Conservation (phyloP, 148 eudicot species). For the Fagopyrum esculentum region DNA sequence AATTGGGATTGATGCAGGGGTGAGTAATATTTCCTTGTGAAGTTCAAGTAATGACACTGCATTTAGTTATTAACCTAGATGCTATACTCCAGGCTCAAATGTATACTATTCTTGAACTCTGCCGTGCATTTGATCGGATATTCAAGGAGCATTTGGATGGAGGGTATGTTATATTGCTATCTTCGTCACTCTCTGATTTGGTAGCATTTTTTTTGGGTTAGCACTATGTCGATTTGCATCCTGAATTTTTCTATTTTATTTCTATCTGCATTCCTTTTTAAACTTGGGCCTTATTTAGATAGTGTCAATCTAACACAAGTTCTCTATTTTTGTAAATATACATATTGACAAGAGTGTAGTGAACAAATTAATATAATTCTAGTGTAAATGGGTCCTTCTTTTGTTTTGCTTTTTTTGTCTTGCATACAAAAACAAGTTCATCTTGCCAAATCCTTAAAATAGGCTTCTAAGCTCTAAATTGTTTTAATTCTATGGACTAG, state of each 20-base stretch:
- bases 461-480: background rate
- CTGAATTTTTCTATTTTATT: background rate
- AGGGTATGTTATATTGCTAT: slow-evolving; percentile 40
- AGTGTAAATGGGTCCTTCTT: no score
- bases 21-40: slow-evolving; percentile 18
- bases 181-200: background rate
- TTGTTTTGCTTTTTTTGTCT: no score
- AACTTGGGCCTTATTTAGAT: no score
- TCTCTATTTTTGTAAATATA: no score
- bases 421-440: no score
- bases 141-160: slow-evolving; percentile 86
- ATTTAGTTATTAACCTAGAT: background rate
- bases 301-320: no score
- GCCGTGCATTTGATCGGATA: slow-evolving; percentile 76
- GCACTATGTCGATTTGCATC: background rate
- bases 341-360: no score
- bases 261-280: no score
- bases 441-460: no score
- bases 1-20: slow-evolving; percentile 51
- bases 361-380: no score
- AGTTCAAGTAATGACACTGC: slow-evolving; percentile 4
- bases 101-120: slow-evolving; percentile 67
- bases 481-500: background rate
- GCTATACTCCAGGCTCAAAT: slow-evolving; percentile 55
- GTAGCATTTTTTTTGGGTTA: background rate